phyloP scores from a whole-genome alignment of 768 basidiomycete genomes.

The Kwoniella newhampshirensis region DNA sequence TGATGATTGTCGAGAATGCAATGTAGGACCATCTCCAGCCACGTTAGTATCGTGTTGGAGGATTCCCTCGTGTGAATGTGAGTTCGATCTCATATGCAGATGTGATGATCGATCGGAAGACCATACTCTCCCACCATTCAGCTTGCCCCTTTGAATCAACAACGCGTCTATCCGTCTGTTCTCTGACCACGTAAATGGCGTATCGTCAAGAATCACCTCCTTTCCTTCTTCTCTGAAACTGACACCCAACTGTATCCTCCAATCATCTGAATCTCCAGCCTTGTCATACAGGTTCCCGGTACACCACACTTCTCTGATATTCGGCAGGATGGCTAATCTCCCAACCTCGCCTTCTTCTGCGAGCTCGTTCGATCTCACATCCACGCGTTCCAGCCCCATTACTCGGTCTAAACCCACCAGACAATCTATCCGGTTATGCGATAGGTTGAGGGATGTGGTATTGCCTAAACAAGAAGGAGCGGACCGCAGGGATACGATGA shows the following conservation, averaged over 20 bases:
- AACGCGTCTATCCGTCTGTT: conserved; percentile 31
- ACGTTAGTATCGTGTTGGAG: not conserved
- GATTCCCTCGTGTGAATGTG: not conserved
- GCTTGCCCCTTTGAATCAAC: conserved; percentile 15
- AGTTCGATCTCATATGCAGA: not conserved
- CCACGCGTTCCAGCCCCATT: conserved; percentile 75
- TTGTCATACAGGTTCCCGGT: conserved; percentile 79
- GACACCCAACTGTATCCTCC: conserved; percentile 75
- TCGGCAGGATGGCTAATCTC: conserved; percentile 73
- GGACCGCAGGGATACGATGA: conserved; percentile 93
- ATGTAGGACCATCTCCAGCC: too few relatives aligned
- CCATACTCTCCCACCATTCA: not conserved
- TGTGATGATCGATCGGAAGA: not conserved
- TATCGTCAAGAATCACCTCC: conserved; percentile 70
- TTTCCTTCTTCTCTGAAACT: conserved; percentile 81
- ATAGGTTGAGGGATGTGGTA: conserved; percentile 73
- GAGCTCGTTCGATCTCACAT: conserved; percentile 74
- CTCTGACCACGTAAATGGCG: conserved; percentile 45
- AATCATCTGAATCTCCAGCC: conserved; percentile 60
- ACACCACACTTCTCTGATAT: conserved; percentile 72
- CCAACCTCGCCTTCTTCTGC: conserved; percentile 83
- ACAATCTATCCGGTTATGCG: conserved; percentile 86
- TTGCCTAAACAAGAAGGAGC: conserved; percentile 79
- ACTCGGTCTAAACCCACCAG: conserved; percentile 93
- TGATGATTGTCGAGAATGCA: conserved; percentile 4